Evolutionary conservation across 1,284 basidiomycete species (phyloP).

Genomic region (Tetrapyrgos nigripes): DNA sequence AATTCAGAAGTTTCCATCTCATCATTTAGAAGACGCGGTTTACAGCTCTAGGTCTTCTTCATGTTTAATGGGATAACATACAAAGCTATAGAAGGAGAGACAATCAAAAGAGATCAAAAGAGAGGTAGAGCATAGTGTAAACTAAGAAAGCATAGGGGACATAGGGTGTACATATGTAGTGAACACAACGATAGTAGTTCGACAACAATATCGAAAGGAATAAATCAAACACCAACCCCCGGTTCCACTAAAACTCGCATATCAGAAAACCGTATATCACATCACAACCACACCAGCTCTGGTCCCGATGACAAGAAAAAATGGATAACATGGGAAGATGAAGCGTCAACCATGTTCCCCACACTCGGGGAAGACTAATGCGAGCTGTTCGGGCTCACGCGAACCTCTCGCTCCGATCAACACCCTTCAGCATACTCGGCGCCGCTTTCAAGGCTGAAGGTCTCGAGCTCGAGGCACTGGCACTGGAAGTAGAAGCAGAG

Average conservation of each 20-base stretch:
- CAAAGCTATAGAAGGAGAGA: neutral
- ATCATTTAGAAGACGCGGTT: too few relatives aligned
- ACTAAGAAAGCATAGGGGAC: neutral
- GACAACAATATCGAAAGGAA: neutral
- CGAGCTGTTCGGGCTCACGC: too few relatives aligned
- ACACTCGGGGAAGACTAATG: too few relatives aligned
- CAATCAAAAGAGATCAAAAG: neutral
- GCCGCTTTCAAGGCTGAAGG: constrained; percentile 13
- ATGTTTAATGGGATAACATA: neutral
- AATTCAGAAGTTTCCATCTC: too few relatives aligned
- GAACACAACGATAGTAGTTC: neutral
- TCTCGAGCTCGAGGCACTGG: neutral
- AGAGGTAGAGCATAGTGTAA: neutral
- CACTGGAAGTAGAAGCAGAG: neutral
- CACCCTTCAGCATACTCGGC: constrained; percentile 16
- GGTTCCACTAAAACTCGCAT: too few relatives aligned
- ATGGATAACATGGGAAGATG: neutral
- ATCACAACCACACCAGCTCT: neutral
- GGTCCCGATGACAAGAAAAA: too few relatives aligned
- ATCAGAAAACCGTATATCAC: neutral
- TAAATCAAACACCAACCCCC: neutral
- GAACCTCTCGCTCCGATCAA: constrained; percentile 16
- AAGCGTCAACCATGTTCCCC: neutral
- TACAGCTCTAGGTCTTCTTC: too few relatives aligned
- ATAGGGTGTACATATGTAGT: too few relatives aligned